Evolutionary conservation across 768 basidiomycete genomes (phyloP), one percentile per base, ranked within the genome.

Genomic region (Suillus americanus): DNA sequence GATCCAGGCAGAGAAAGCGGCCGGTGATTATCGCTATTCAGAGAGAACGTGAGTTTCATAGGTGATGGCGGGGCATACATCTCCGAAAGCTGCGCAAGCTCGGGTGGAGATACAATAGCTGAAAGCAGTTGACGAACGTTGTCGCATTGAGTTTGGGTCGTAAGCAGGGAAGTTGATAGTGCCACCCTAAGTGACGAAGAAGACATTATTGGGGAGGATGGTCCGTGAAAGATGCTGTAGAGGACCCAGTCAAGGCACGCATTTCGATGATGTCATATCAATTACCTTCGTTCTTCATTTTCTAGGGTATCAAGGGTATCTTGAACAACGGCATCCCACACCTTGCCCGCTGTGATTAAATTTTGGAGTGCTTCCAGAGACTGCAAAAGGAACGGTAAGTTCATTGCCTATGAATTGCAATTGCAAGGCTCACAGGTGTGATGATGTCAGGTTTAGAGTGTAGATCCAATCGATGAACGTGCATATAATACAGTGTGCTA

Each of bases 31-130:
- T 73, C 67, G 8, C 20, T 45, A 69, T 72, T 66, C 65, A 70
- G 66, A 12, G 70, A 51, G 25, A 75, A 77, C 2, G 69, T 68
- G 23, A 67, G 50, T 61, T 70, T 74, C 55, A 69, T 66, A 4
- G 90, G 89, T 0, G 89, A 91, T 0, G 91, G 84, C 6, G 93
- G 92, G 0, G 91, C 91, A 74, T 95, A 95, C 93, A 95, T 95
- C 76, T 92, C 92, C 13, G 90, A 80, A 13, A 95, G 81, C 71
- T 91, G 92, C 12, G 88, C 82, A n/a, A 93, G 79, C 67, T 91
- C 88, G 16, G 82, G 73, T 8, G 90, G 88, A 8, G 84, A 85
- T 0, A 92, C 89, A 54, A 95, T 84, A 16, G 92, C 92, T 8
- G 88, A 83, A 56, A 95, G 83, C 3, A 94, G 83, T 59, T 89